Evolutionary conservation across 2,329 filamentous ascomycete species (phyloP).

Genomic region (Colletotrichum sp.): DNA sequence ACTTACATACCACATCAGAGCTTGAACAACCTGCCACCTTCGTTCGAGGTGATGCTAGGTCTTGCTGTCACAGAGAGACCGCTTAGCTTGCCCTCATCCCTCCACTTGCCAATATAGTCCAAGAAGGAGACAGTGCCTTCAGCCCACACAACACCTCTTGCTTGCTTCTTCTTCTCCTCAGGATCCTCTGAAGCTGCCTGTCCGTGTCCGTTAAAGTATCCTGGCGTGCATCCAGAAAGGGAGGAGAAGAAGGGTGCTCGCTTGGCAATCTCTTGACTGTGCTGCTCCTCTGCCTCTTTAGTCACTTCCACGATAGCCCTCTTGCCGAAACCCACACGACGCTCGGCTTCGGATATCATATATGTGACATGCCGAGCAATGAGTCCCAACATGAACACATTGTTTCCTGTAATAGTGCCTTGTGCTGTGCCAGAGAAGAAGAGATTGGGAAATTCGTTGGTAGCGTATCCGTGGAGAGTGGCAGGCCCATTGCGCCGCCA

Average conservation of each 20-base stretch:
- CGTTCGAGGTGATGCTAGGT: not conserved
- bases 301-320: conserved; percentile 36
- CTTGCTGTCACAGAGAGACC: not conserved
- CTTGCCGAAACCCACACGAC: conserved; percentile 30
- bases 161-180: not conserved
- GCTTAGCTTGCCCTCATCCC: not conserved
- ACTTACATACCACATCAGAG: not conserved
- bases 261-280: conserved; percentile 34
- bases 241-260: not conserved
- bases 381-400: conserved; percentile 25
- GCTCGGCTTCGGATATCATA: conserved; percentile 32
- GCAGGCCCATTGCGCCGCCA: conserved; percentile 7
- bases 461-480: conserved; percentile 23
- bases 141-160: not conserved
- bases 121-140: not conserved
- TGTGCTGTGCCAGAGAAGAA: conserved; percentile 15
- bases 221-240: conserved; percentile 11
- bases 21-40: not conserved
- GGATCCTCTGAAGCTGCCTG: not conserved
- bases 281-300: conserved; percentile 27
- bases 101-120: not conserved
- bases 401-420: not conserved
- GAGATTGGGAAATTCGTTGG: conserved; percentile 25
- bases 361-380: conserved; percentile 47
- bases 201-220: not conserved